Conservation (phyloP, 129 eudicot genomes). For the Centaurea solstitialis region DNA sequence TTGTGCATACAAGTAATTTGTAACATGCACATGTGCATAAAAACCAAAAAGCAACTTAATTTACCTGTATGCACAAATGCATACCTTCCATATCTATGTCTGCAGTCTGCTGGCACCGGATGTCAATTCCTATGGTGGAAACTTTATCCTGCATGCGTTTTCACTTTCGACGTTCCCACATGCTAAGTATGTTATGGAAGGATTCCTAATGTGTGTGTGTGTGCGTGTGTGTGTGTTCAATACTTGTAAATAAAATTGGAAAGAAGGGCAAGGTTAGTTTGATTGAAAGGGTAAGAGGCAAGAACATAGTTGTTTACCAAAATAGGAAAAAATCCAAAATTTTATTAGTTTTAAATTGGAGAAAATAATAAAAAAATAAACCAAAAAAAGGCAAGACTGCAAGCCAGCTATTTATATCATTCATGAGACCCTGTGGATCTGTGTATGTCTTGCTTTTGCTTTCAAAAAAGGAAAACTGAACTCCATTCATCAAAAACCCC, state of each 20-base stretch:
- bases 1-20: no score
- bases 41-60: no score
- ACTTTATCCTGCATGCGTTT: not conserved
- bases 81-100: not conserved
- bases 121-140: not conserved
- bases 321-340: constrained; percentile 46
- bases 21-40: no score
- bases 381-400: constrained; percentile 34
- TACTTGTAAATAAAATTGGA: constrained; percentile 26
- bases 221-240: constrained; percentile 5
- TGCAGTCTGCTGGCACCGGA: not conserved
- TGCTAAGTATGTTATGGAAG: not conserved
- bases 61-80: not conserved
- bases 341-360: not conserved
- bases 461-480: constrained; percentile 30
- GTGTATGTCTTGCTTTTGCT: constrained; percentile 41
- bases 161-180: not conserved
- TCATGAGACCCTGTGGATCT: constrained; percentile 50
- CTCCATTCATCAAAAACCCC: not conserved
- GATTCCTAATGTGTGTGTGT: not conserved
- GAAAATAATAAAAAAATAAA: not conserved
- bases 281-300: constrained; percentile 11
- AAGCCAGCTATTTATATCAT: constrained; percentile 74
- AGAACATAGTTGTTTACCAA: constrained; percentile 60
- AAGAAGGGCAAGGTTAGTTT: constrained; percentile 29